Percentiles rank a stretch among this genome's conserved stretches.
These are phyloP conservation scores for Phytophthora sansomeana DNA, from an alignment of 352 stramenopile genomes.

Conservation along the genomic window DNA sequence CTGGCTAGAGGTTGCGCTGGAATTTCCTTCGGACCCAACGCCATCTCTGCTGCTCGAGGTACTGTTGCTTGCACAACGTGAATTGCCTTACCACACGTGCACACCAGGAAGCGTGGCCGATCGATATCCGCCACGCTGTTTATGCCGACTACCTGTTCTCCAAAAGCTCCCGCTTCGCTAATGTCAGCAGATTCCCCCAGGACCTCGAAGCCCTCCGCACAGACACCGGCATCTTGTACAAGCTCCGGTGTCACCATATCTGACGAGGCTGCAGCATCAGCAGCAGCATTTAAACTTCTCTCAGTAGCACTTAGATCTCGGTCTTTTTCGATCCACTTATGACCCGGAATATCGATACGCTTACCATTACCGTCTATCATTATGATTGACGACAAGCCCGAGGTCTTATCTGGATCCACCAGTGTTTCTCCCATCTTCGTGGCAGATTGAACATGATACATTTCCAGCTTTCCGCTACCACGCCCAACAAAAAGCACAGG, in stretches of 20 bases:
- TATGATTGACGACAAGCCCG: conserved; percentile 64
- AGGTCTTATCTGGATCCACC: conserved; percentile 50
- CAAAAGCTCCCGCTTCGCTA: conserved; percentile 19
- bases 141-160: conserved; percentile 12
- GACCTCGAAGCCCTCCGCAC: conserved; percentile 43
- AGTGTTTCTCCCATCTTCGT: conserved; percentile 75
- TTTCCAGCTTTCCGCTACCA: conserved; percentile 71
- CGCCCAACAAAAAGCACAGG: conserved; percentile 76
- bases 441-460: conserved; percentile 76
- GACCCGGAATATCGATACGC: conserved; percentile 50
- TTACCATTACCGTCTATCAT: conserved; percentile 65
- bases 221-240: background rate
- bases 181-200: background rate
- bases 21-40: conserved; percentile 56
- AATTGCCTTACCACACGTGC: conserved; percentile 62
- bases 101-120: conserved; percentile 61
- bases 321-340: conserved; percentile 41
- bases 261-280: conserved; percentile 11
- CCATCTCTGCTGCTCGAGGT: conserved; percentile 68
- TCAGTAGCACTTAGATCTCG: background rate
- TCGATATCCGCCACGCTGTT: conserved; percentile 44
- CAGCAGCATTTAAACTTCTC: background rate
- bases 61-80: conserved; percentile 60
- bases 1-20: conserved; percentile 56
- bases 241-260: conserved; percentile 23